Conservation (phyloP, 108 stramenopile species). For the Fistulifera pelliculosa region DNA sequence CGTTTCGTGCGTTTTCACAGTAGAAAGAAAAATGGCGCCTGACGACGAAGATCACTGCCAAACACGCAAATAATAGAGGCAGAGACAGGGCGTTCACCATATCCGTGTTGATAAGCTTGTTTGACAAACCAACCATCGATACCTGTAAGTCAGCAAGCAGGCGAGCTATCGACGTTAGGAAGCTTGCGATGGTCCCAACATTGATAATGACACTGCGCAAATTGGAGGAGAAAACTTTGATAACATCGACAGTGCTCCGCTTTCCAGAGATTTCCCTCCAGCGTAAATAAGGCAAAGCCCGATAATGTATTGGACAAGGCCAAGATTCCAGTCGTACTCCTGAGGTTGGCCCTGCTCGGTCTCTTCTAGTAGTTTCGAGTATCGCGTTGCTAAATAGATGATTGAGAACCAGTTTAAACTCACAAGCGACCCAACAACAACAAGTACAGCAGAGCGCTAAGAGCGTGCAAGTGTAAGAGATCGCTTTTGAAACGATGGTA, state of each 20-base stretch:
- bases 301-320: constrained; percentile 51
- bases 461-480: constrained; percentile 4
- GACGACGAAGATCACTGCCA: constrained; percentile 19
- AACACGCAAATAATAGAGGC: constrained; percentile 29
- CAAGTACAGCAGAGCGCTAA: constrained; percentile 31
- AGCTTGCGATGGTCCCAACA: constrained; percentile 54
- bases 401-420: constrained; percentile 47
- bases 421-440: constrained; percentile 34
- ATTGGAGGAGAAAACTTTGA: constrained; percentile 54
- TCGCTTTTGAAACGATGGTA: background rate
- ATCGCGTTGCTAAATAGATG: constrained; percentile 21
- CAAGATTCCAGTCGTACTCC: constrained; percentile 62
- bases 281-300: constrained; percentile 48
- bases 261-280: constrained; percentile 50
- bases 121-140: constrained; percentile 39
- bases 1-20: no score
- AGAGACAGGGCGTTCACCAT: constrained; percentile 59
- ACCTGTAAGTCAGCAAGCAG: constrained; percentile 59
- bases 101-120: constrained; percentile 49
- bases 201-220: constrained; percentile 29
- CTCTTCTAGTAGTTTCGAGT: constrained; percentile 23
- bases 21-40: constrained; percentile 37
- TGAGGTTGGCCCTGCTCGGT: constrained; percentile 12
- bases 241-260: constrained; percentile 54
- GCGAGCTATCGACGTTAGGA: constrained; percentile 49